A percentile compares a stretch with the other conserved stretches of the same genome.
Evolutionary conservation across 2,329 filamentous ascomycete genomes (phyloP).

Genomic region (Sphaerostilbella broomeana): DNA sequence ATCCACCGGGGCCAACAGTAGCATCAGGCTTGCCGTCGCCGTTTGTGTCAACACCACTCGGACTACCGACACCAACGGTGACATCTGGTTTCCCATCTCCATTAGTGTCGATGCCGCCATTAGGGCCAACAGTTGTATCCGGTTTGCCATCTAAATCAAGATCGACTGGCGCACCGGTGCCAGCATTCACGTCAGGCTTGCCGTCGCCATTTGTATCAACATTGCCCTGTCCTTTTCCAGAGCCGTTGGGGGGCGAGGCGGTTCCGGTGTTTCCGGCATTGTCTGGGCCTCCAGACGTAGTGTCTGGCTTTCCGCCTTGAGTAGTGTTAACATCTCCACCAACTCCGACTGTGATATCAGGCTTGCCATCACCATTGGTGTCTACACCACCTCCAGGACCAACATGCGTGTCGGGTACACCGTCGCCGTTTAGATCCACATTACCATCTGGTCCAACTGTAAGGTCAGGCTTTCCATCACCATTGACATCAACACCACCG

Average conservation of each 20-base stretch:
- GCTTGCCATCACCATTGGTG: not conserved
- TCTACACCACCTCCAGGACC: not conserved
- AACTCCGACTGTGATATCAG: not conserved
- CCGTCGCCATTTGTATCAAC: not conserved
- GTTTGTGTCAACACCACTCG: not conserved
- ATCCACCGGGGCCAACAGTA: not conserved
- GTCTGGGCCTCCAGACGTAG: no score
- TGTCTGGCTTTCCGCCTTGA: not conserved
- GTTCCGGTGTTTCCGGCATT: no score
- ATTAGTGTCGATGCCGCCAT: constrained; percentile 1
- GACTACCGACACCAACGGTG: not conserved
- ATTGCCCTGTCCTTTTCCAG: not conserved
- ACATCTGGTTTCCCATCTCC: constrained; percentile 1
- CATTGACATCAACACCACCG: constrained; percentile 3
- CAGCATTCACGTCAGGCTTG: not conserved
- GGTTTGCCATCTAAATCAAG: constrained; percentile 1
- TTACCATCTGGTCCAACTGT: not conserved
- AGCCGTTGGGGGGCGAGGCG: not conserved
- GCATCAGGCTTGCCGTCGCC: not conserved
- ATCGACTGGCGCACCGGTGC: not conserved
- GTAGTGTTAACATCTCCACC: not conserved
- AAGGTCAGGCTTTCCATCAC: not conserved
- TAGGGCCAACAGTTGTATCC: not conserved
- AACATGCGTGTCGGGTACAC: not conserved
- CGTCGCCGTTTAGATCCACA: constrained; percentile 4